Conservation (phyloP, 495 filamentous ascomycete species). For the Pyronema domesticum region DNA sequence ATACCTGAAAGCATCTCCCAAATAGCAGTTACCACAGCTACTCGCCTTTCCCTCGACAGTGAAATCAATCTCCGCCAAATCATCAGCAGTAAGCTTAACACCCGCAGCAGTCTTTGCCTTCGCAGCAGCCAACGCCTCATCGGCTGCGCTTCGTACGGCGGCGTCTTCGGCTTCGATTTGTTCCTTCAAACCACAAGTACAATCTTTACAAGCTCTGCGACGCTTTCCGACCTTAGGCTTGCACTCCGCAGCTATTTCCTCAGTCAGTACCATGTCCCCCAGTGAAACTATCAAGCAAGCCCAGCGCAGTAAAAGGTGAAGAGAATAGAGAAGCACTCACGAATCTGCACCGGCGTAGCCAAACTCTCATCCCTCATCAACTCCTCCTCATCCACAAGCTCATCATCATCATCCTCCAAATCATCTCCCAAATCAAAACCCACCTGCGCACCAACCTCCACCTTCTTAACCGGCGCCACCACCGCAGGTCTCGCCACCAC, state of each 20-base stretch:
- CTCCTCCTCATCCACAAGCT: conserved; percentile 77
- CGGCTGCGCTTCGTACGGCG: conserved; percentile 44
- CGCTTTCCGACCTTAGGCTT: conserved; percentile 66
- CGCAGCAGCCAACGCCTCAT: conserved; percentile 38
- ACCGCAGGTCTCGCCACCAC: conserved; percentile 14
- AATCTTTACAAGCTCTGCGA: conserved; percentile 90
- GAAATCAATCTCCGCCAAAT: conserved; percentile 80
- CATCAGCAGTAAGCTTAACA: conserved; percentile 58
- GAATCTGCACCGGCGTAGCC: conserved; percentile 49
- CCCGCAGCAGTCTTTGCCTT: conserved; percentile 33
- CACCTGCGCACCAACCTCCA: conserved; percentile 37
- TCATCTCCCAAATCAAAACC: conserved; percentile 60
- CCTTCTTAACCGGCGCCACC: conserved; percentile 11
- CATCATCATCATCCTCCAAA: conserved; percentile 51
- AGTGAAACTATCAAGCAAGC: neutral
- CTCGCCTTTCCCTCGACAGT: conserved; percentile 91
- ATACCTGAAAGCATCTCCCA: conserved; percentile 80
- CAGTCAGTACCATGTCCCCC: neutral
- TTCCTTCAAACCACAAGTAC: conserved; percentile 76
- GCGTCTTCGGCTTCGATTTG: conserved; percentile 65
- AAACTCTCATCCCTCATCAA: conserved; percentile 71
- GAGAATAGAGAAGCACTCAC: conserved; percentile 34
- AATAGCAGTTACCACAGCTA: conserved; percentile 76
- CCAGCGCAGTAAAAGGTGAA: neutral
- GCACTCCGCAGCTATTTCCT: conserved; percentile 56